Percentiles rank a stretch among this genome's conserved stretches.
Evolutionary conservation across 768 basidiomycete genomes (phyloP).

Genomic region (Boletus subparvulus): DNA sequence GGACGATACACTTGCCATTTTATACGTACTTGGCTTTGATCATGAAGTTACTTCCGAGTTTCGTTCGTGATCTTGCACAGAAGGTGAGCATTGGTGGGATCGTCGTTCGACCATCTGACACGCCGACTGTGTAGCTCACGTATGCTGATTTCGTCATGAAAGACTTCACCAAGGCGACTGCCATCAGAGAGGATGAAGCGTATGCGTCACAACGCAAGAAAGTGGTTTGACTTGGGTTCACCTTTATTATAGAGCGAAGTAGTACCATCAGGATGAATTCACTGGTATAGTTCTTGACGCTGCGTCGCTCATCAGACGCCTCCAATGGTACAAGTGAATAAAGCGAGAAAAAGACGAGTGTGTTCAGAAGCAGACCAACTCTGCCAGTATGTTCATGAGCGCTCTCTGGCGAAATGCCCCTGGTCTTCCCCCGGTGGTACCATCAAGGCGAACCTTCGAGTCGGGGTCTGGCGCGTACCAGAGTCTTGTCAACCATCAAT

Average conservation of each 20-base stretch:
- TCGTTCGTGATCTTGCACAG: conserved; percentile 69
- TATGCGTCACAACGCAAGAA: conserved; percentile 11
- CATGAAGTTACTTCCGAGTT: conserved; percentile 64
- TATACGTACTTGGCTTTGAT: conserved; percentile 61
- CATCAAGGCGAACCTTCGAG: background rate
- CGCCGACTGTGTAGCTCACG: conserved; percentile 46
- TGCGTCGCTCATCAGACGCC: background rate
- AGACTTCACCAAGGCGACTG: conserved; percentile 64
- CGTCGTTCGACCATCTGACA: conserved; percentile 8
- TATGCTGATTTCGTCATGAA: conserved; percentile 72
- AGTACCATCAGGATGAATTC: background rate
- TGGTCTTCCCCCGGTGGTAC: background rate
- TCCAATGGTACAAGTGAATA: background rate
- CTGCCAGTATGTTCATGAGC: background rate
- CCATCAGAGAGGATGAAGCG: conserved; percentile 56
- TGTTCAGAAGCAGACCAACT: background rate
- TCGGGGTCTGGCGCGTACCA: background rate
- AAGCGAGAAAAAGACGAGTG: background rate
- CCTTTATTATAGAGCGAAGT: background rate
- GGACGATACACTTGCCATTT: conserved; percentile 70
- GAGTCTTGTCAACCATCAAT: too few relatives aligned
- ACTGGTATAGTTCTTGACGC: background rate
- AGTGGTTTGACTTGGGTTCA: conserved; percentile 5
- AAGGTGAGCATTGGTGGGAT: conserved; percentile 49
- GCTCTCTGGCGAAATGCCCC: background rate